Base-by-base conservation (phyloP, 768 basidiomycete species). In the Termitomyces sp. region DNA sequence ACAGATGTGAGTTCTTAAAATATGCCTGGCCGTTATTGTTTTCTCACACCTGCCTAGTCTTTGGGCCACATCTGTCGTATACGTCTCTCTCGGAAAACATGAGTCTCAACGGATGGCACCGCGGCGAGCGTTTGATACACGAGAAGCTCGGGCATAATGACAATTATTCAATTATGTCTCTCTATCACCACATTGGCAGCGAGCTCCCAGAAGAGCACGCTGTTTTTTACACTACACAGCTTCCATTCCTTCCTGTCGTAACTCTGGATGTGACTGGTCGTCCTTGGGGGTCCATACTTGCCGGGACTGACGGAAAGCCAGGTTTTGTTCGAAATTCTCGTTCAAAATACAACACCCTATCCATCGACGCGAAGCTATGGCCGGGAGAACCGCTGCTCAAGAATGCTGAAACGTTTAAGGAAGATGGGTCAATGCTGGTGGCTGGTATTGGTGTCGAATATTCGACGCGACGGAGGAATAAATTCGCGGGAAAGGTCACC, bases 371-470 rank as follows among this genome's bases (percentile, higher is more conserved):
- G 4, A 68, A 69, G 20, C 60, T 82, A 4, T 85, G 83, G 83
- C 72, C 75, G 6, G 85, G 85, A 0, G 87, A 88, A 38, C 87
- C 87, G 4, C 71, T 86, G 12, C 52, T 70, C 25, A 71, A 76
- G 52, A 82, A 77, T 59, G 63, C 74, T 42, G 64, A 68, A 17
- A 50, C 60, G 7, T 62, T 53, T 42, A n/a, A 31, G 29, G 50
- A 56, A 14, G 47, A 46, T 7, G 63, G 34, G 17, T 25, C 66
- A 2, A 71, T 72, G 59, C 69, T 86, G 5, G 72, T 82, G 12
- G 84, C 84, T 5, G 86, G 86, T 0, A 79, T 87, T 42, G 87
- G 86, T 4, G 79, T 87, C 15, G 84, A 88, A 61, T 77, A 84
- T 45, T 70, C 77, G 15, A 85, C 85, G 1, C 71, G 87, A 37